These are phyloP conservation scores for Neurospora sp. DNA, from an alignment of 495 filamentous ascomycete genomes.

Conservation along the genomic window DNA sequence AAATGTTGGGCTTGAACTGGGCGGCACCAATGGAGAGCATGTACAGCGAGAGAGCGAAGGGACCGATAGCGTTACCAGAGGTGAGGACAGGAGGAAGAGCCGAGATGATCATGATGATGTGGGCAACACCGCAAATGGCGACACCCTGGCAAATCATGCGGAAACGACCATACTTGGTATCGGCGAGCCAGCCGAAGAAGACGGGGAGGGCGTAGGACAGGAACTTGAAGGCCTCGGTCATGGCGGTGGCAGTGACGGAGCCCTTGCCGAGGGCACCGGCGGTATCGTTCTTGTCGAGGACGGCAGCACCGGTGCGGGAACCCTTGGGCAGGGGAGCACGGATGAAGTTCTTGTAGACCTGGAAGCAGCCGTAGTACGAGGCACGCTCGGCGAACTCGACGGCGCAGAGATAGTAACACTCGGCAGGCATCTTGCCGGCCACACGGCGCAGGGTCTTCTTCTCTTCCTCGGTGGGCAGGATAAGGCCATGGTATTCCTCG, in stretches of 20 bases:
- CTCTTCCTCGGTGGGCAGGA: slow-evolving; percentile 44
- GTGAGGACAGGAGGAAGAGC: slow-evolving; percentile 47
- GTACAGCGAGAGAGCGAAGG: slow-evolving; percentile 45
- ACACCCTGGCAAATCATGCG: slow-evolving; percentile 52
- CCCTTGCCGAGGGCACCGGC: slow-evolving; percentile 51
- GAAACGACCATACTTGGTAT: slow-evolving; percentile 47
- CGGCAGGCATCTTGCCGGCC: slow-evolving; percentile 35
- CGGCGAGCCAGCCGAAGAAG: slow-evolving; percentile 49
- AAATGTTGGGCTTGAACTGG: slow-evolving; percentile 57
- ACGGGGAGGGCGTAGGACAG: slow-evolving; percentile 48
- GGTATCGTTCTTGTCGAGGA: slow-evolving; percentile 39
- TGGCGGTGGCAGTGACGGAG: slow-evolving; percentile 42
- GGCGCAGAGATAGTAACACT: slow-evolving; percentile 41
- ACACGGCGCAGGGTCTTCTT: slow-evolving; percentile 40
- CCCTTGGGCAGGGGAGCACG: slow-evolving; percentile 42
- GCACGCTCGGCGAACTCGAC: slow-evolving; percentile 51
- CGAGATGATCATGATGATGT: slow-evolving; percentile 51
- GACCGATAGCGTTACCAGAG: slow-evolving; percentile 43
- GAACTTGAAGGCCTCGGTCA: slow-evolving; percentile 48
- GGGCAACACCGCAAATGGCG: slow-evolving; percentile 46
- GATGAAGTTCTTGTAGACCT: slow-evolving; percentile 52
- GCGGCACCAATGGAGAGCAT: slow-evolving; percentile 47
- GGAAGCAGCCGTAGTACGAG: slow-evolving; percentile 45
- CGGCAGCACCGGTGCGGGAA: slow-evolving; percentile 45
- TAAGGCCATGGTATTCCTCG: slow-evolving; percentile 27